A percentile compares a stretch with the other conserved stretches of the same genome.
Conservation (phyloP, 441 rosid species). For the Populus hybrid region DNA sequence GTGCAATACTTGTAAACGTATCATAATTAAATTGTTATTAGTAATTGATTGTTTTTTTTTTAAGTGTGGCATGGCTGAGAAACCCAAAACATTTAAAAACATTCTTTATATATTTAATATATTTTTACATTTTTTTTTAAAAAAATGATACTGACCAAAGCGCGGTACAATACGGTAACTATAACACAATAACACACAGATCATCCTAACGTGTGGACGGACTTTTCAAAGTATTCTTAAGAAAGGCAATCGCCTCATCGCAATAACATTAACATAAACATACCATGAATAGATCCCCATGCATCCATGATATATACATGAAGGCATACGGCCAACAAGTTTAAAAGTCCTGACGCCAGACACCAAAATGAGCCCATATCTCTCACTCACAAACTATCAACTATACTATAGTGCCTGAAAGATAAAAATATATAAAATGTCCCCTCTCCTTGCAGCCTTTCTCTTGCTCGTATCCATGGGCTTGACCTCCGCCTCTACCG, state of each 20-base stretch:
- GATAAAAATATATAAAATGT: conserved; percentile 4
- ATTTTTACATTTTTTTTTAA: too few species aligned
- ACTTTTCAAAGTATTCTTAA: too few species aligned
- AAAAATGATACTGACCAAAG: too few species aligned
- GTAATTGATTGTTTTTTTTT: too few species aligned
- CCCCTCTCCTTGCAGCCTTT: conserved; percentile 15
- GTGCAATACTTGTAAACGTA: rapidly evolving
- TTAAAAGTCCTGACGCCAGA: not conserved
- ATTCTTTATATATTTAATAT: too few species aligned
- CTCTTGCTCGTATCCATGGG: conserved; percentile 25
- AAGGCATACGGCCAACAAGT: not conserved
- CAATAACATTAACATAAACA: not conserved
- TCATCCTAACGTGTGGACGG: too few species aligned
- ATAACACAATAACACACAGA: too few species aligned
- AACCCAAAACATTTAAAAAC: too few species aligned
- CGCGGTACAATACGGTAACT: too few species aligned
- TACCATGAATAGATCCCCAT: not conserved
- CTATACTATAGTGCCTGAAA: not conserved
- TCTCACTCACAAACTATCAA: not conserved
- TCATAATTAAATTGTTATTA: too few species aligned
- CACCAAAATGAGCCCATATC: conserved; percentile 1
- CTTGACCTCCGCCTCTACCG: conserved; percentile 12
- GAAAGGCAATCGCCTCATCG: not conserved
- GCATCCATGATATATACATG: not conserved
- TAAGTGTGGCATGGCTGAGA: too few species aligned